Evolutionary conservation across 1,284 basidiomycete species (phyloP).

Genomic region (Irpex sp.): DNA sequence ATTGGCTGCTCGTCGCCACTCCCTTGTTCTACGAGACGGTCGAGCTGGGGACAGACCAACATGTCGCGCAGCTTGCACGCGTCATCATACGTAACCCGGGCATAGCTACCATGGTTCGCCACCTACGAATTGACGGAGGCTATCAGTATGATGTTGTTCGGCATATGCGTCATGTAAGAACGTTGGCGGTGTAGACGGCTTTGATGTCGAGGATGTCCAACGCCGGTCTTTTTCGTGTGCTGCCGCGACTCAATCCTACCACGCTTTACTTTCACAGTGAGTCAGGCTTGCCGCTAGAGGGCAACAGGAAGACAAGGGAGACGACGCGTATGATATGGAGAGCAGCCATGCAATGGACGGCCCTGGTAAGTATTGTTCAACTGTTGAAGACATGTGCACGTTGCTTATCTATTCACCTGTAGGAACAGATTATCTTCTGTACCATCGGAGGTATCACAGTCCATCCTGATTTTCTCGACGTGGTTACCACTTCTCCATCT

Average conservation of each 20-base stretch:
- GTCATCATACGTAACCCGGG: neutral
- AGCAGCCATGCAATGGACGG: neutral
- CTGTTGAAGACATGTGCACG: no score
- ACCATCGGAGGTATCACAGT: neutral
- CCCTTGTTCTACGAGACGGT: neutral
- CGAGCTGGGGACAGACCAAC: neutral
- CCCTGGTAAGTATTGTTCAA: neutral
- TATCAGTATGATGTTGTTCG: neutral
- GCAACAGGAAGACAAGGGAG: neutral
- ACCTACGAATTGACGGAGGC: neutral
- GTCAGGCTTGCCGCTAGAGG: neutral
- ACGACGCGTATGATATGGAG: neutral
- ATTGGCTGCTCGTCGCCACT: neutral
- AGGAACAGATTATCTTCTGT: neutral
- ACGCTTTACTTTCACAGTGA: neutral
- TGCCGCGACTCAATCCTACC: neutral
- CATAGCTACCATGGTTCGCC: neutral
- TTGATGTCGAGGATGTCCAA: neutral
- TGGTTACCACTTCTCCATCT: neutral
- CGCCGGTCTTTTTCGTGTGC: neutral
- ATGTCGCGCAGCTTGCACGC: neutral
- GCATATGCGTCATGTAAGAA: neutral
- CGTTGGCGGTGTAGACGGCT: neutral
- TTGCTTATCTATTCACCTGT: neutral
- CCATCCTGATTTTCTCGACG: neutral